Conservation (phyloP, 371 early-diverging fungal species). For the Rhizomucor pusillus region DNA sequence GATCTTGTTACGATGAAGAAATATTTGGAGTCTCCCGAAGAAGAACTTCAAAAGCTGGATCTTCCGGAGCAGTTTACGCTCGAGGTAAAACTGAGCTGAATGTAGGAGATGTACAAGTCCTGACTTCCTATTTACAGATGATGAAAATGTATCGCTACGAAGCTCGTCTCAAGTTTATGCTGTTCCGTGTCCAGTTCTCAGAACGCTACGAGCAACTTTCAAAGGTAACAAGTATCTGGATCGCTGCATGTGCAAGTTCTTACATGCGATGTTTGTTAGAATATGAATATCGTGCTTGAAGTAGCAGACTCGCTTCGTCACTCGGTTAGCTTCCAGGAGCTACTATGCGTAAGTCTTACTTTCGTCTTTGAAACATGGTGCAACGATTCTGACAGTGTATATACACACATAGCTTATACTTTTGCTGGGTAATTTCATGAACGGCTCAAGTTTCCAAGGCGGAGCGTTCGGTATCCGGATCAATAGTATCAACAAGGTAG, state of each 20-base stretch:
- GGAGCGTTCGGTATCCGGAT: slow-evolving; percentile 60
- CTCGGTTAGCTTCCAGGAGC: slow-evolving; percentile 35
- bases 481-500: slow-evolving; percentile 52
- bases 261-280: slow-evolving; percentile 28
- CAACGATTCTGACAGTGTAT: too few species aligned
- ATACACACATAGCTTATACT: slow-evolving; percentile 43
- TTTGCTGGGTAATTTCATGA: slow-evolving; percentile 62
- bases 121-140: slow-evolving; percentile 24
- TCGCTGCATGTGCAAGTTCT: background rate
- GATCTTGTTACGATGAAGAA: slow-evolving; percentile 42
- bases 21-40: slow-evolving; percentile 39
- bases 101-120: background rate
- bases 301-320: slow-evolving; percentile 46
- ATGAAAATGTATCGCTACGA: slow-evolving; percentile 50
- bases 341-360: slow-evolving; percentile 40
- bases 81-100: slow-evolving; percentile 23
- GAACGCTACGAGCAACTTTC: slow-evolving; percentile 44
- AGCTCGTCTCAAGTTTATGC: slow-evolving; percentile 42
- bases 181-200: slow-evolving; percentile 47
- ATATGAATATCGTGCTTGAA: slow-evolving; percentile 36
- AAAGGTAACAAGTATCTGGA: slow-evolving; percentile 16
- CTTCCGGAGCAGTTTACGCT: slow-evolving; percentile 52
- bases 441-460: slow-evolving; percentile 52
- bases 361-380: too few species aligned
- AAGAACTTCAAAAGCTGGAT: slow-evolving; percentile 39